Conservation (phyloP, 768 basidiomycete genomes). For the Strobilomyces echinocephalus region DNA sequence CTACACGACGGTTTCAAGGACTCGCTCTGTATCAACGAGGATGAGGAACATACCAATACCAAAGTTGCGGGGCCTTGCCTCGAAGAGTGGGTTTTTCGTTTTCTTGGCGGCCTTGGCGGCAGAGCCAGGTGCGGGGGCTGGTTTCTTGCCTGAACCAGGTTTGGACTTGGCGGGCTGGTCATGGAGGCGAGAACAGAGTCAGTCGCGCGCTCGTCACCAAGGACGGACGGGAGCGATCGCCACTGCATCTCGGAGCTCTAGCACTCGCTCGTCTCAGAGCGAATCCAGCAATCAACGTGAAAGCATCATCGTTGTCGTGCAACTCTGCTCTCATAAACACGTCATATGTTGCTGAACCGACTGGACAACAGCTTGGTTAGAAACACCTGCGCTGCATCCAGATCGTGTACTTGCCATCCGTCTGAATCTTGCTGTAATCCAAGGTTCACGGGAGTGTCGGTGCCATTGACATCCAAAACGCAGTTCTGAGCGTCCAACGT, state of each 20-base stretch:
- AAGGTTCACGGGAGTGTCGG: conserved; percentile 34
- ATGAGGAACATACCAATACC: conserved; percentile 73
- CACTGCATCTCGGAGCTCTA: conserved; percentile 50
- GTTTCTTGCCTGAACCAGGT: conserved; percentile 72
- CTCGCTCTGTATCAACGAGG: not conserved
- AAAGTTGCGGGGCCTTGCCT: conserved; percentile 86
- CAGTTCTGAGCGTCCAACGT: conserved; percentile 12
- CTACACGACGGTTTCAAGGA: conserved; percentile 36
- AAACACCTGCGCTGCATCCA: conserved; percentile 32
- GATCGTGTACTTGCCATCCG: conserved; percentile 48
- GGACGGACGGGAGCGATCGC: conserved; percentile 24
- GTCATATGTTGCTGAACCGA: conserved; percentile 20
- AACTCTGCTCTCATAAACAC: conserved; percentile 38
- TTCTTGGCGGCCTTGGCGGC: conserved; percentile 68
- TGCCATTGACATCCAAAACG: conserved; percentile 37
- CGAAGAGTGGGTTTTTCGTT: conserved; percentile 95
- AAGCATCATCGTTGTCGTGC: conserved; percentile 36
- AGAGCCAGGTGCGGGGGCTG: conserved; percentile 78
- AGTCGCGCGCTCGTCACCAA: conserved; percentile 26
- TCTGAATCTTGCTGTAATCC: conserved; percentile 35
- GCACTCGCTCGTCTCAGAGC: conserved; percentile 31
- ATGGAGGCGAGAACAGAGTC: conserved; percentile 73
- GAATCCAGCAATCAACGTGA: conserved; percentile 38
- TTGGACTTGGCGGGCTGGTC: conserved; percentile 81
- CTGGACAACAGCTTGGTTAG: conserved; percentile 21